These are phyloP conservation scores for Puccinia horiana DNA, from an alignment of 1,284 basidiomycete genomes.

Conservation along the genomic window DNA sequence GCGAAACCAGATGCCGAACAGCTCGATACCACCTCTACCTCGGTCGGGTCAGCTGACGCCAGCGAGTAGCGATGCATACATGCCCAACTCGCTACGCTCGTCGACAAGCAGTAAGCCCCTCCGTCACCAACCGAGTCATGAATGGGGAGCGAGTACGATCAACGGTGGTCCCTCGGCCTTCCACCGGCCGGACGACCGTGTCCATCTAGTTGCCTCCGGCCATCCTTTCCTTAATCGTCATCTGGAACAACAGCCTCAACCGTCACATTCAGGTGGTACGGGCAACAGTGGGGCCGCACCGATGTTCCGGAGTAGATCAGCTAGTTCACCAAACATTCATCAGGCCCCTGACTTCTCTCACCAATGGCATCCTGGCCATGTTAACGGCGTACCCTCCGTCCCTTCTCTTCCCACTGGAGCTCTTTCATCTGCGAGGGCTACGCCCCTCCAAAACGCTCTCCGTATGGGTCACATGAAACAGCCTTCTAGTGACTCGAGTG, in stretches of 20 bases:
- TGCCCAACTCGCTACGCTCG: conserved; percentile 51
- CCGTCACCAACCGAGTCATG: conserved; percentile 53
- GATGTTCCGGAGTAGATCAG: conserved; percentile 60
- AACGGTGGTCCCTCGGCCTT: conserved; percentile 1
- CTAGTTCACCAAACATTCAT: conserved; percentile 62
- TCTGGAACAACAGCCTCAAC: background rate
- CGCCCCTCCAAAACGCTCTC: background rate
- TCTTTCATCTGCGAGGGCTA: background rate
- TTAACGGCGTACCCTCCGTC: conserved; percentile 16
- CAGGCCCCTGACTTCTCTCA: conserved; percentile 52
- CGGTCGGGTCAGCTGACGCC: conserved; percentile 41
- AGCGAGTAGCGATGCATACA: conserved; percentile 25
- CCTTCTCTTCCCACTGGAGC: conserved; percentile 6
- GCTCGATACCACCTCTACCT: conserved; percentile 40
- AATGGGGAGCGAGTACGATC: conserved; percentile 51
- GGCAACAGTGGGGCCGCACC: conserved; percentile 51
- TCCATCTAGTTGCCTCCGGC: conserved; percentile 42
- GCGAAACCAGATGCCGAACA: conserved; percentile 33
- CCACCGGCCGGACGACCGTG: conserved; percentile 46
- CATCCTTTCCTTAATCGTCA: conserved; percentile 5
- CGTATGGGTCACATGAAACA: conserved; percentile 25
- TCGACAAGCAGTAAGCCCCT: conserved; percentile 54
- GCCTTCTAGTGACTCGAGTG: conserved; percentile 29
- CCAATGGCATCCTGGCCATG: background rate
- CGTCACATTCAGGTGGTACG: background rate